Base-by-base conservation (phyloP, 441 rosid genomes). In the Syzygium syzygioides region DNA sequence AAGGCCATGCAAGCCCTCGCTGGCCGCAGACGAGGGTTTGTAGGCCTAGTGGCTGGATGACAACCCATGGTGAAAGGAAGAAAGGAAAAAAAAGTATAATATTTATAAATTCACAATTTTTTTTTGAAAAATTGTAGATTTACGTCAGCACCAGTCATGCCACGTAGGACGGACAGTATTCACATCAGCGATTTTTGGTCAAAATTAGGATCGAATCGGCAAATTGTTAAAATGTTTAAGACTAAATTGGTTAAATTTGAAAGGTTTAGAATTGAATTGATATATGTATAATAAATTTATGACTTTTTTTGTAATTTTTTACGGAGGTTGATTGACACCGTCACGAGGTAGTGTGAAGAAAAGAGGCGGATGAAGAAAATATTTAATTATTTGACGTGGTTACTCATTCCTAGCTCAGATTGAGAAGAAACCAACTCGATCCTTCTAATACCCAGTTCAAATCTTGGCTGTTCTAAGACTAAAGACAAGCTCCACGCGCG, bases 131-230 rank as follows among this genome's bases (percentile, higher is more conserved):
- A 45, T 45, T 45, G 48, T 0, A 8, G 2, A 62, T 62, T 7
- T 2, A n/a, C 17, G 9, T 62, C 2, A 1, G 10, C 18, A 1
- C 0, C 1, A 2, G 10, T 26, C 37, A n/a, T 62, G 7, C 15
- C 18, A 60, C 2, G 4, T 26, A 60, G 14, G 13, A 60, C 4
- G 3, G 8, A 60, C 18, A 0, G 9, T 2, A 1, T 14, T 19
- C 10, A 6, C 3, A 0, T 15, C 0, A 1, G 1, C 2, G 1
- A 60, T 62, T 62, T 62, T 62, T 0, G 0, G 10, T 10, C 34
- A 62, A 62, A 54, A 62, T 62, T 14, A n/a, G 4, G 11, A 62
- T 2, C 19, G 15, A n/a, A 32, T 62, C n/a, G 5, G 18, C 2
- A 60, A 60, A 60, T 60, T 28, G 4, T 60, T 4, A 14, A 28